phyloP scores from a whole-genome alignment of 306 rosid genomes.

The Hippophae tibetana region DNA sequence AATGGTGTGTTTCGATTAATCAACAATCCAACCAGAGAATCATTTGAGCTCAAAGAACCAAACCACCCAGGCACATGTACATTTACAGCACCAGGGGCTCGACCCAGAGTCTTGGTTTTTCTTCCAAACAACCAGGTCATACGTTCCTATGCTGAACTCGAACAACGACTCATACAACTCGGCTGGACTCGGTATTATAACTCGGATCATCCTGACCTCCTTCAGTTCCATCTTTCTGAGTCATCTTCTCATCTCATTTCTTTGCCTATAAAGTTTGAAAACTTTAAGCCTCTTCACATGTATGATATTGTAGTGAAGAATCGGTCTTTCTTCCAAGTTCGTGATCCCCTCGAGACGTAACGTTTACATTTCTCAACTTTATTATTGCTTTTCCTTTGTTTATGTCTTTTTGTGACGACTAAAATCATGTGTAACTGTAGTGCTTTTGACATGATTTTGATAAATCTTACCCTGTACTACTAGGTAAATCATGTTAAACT shows the following conservation, averaged over 20 bases:
- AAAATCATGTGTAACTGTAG: too few species aligned
- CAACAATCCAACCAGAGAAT: constrained; percentile 65
- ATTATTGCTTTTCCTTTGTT: too few species aligned
- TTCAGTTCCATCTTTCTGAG: constrained; percentile 80
- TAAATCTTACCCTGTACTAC: too few species aligned
- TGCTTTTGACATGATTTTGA: too few species aligned
- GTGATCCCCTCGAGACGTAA: constrained; percentile 27
- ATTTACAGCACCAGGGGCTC: constrained; percentile 80
- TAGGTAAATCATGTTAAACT: too few species aligned
- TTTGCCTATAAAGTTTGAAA: constrained; percentile 39
- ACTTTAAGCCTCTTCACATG: constrained; percentile 49
- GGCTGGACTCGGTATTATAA: constrained; percentile 70
- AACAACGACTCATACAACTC: constrained; percentile 54
- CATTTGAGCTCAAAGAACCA: constrained; percentile 57
- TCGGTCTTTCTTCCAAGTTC: constrained; percentile 63
- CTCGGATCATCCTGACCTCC: constrained; percentile 24
- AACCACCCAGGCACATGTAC: constrained; percentile 47
- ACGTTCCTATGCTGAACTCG: constrained; percentile 50
- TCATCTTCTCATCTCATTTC: constrained; percentile 54
- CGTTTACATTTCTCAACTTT: too few species aligned
- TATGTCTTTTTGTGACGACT: too few species aligned
- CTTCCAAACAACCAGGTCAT: constrained; percentile 61
- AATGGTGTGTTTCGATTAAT: constrained; percentile 72
- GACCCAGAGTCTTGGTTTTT: constrained; percentile 57
- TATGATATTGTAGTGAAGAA: constrained; percentile 76